Percentiles rank a stretch among this genome's conserved stretches.
These are phyloP conservation scores for Paramecium caudatum DNA, from an alignment of 73 alveolate genomes.

Conservation along the genomic window DNA sequence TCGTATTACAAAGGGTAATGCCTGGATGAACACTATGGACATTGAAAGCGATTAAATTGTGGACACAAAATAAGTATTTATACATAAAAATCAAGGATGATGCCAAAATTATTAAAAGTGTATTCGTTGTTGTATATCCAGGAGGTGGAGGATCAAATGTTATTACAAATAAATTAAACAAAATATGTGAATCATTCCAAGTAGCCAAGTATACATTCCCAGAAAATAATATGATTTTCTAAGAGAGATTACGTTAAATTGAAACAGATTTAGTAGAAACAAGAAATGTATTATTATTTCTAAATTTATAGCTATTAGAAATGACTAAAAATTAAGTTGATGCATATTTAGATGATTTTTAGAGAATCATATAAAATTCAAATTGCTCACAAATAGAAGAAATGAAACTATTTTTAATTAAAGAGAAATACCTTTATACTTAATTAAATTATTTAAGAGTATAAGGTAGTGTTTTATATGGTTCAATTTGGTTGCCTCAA, in stretches of 20 bases:
- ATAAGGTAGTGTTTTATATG: constrained; percentile 78
- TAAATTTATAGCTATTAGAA: constrained; percentile 42
- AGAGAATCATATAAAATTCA: constrained; percentile 72
- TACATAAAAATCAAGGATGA: constrained; percentile 11
- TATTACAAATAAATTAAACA: constrained; percentile 84
- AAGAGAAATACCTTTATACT: constrained; percentile 84
- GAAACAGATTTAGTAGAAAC: constrained; percentile 60
- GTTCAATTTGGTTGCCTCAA: constrained; percentile 82
- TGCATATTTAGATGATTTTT: constrained; percentile 72
- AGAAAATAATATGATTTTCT: constrained; percentile 11
- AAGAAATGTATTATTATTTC: constrained; percentile 22
- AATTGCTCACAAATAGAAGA: constrained; percentile 85
- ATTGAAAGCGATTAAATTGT: constrained; percentile 57
- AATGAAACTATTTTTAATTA: constrained; percentile 80
- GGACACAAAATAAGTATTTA: constrained; percentile 39
- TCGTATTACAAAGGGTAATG: constrained; percentile 96
- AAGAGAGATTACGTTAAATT: constrained; percentile 3
- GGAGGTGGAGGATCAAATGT: constrained; percentile 86
- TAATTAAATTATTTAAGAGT: constrained; percentile 77
- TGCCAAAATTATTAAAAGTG: constrained; percentile 65
- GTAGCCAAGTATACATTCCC: constrained; percentile 79
- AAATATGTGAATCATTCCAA: constrained; percentile 91
- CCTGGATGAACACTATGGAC: constrained; percentile 78
- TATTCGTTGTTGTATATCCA: constrained; percentile 87
- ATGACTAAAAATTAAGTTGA: constrained; percentile 82